Conservation (phyloP, 768 basidiomycete genomes). For the Sutorius australiensis region DNA sequence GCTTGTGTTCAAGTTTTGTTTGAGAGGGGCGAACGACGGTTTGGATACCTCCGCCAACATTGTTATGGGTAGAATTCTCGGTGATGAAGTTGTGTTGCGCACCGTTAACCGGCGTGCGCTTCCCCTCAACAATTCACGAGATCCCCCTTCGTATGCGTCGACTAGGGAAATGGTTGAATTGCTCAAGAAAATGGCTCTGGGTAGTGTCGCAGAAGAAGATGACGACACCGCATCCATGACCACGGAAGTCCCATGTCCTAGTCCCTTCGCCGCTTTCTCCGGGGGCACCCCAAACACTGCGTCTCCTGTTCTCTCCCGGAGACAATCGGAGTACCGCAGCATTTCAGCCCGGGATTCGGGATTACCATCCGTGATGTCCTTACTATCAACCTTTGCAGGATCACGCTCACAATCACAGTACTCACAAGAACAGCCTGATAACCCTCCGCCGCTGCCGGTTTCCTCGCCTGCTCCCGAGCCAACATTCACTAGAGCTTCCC, state of each 20-base stretch:
- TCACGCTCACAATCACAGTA: conserved; percentile 59
- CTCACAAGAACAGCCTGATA: conserved; percentile 38
- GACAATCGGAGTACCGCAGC: conserved; percentile 51
- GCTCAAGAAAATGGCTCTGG: conserved; percentile 38
- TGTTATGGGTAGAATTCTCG: conserved; percentile 56
- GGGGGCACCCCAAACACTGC: conserved; percentile 34
- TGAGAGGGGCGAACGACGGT: conserved; percentile 28
- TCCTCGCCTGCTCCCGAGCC: conserved; percentile 25
- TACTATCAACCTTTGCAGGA: conserved; percentile 59
- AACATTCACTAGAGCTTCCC: conserved; percentile 46
- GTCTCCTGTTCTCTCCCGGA: conserved; percentile 55
- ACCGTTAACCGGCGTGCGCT: conserved; percentile 38
- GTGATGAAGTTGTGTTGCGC: conserved; percentile 63
- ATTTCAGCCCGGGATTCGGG: conserved; percentile 43
- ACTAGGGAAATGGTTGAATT: conserved; percentile 36
- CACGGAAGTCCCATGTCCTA: conserved; percentile 41
- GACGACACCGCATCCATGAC: conserved; percentile 41
- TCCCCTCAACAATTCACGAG: conserved; percentile 8
- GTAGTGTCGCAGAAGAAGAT: conserved; percentile 36
- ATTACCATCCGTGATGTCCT: conserved; percentile 59
- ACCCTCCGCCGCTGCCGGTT: conserved; percentile 27
- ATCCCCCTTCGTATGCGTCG: conserved; percentile 19
- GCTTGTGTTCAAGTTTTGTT: conserved; percentile 53
- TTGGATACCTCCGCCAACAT: conserved; percentile 29
- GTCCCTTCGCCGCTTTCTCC: conserved; percentile 24